phyloP scores from a whole-genome alignment of 2,329 filamentous ascomycete genomes.

The Curvularia lunata region DNA sequence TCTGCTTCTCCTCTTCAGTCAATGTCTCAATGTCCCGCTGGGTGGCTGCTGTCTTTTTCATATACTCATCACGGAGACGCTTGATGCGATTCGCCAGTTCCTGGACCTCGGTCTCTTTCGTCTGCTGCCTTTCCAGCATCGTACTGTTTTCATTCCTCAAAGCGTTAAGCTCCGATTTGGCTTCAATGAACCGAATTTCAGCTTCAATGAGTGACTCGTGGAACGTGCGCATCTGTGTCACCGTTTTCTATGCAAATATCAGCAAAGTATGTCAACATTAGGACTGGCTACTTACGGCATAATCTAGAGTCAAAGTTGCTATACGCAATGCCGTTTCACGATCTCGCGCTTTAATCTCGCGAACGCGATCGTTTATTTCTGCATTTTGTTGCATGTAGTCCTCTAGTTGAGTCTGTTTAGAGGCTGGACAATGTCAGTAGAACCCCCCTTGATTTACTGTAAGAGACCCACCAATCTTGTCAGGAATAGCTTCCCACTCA shows the following conservation, averaged over 20 bases:
- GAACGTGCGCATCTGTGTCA: slow-evolving; percentile 67
- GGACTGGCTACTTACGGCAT: slow-evolving; percentile 45
- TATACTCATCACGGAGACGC: slow-evolving; percentile 18
- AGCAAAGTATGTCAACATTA: not conserved
- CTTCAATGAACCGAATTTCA: slow-evolving; percentile 77
- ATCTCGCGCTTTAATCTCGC: slow-evolving; percentile 53
- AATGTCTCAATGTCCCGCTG: slow-evolving; percentile 26
- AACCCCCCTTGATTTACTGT: not conserved
- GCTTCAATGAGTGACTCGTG: slow-evolving; percentile 71
- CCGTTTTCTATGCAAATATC: slow-evolving; percentile 50
- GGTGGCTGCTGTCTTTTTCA: slow-evolving; percentile 23
- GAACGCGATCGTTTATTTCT: slow-evolving; percentile 56
- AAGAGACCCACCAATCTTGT: slow-evolving; percentile 60
- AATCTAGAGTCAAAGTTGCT: slow-evolving; percentile 57
- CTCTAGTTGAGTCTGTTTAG: slow-evolving; percentile 56
- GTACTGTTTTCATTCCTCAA: slow-evolving; percentile 68
- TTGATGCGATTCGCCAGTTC: slow-evolving; percentile 25
- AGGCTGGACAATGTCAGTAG: slow-evolving; percentile 21
- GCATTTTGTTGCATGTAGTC: slow-evolving; percentile 50
- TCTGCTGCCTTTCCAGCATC: slow-evolving; percentile 45
- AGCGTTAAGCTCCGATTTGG: slow-evolving; percentile 75
- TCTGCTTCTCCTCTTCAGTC: slow-evolving; percentile 33
- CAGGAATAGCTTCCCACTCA: slow-evolving; percentile 70
- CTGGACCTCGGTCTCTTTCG: slow-evolving; percentile 23
- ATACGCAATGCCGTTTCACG: slow-evolving; percentile 49